Base-by-base conservation (phyloP, 805 yeast genomes). In the Candida xiaguanensis region DNA sequence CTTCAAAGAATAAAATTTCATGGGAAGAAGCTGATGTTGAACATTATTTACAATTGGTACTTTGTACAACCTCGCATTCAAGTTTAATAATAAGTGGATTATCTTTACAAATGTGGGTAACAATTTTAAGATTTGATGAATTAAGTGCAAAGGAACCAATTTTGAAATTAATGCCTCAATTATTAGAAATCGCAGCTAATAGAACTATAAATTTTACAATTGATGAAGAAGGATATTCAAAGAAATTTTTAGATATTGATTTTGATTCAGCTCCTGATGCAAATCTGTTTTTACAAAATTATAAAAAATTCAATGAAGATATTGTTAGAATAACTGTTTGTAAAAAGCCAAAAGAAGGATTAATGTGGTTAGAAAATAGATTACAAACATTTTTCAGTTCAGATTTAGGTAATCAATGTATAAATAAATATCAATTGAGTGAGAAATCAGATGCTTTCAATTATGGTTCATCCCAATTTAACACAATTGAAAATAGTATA, bases 41-140 rank as follows among this genome's bases (percentile, higher is more conserved):
- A 22, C 78, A 75, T 36, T 93, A 87, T 55, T 71, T 89, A 46
- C 74, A 75, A 40, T 72, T 93, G 16, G 88, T 93, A 5, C 66
- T 93, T 31, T 75, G 80, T 33, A 87, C 96, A 1, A 85, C 96
- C 0, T 75, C 72, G 51, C 93, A 88, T 54, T 85, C 87, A 18
- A 85, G 95, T 51, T 70, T 93, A 40, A 82, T 91, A n/a, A 82
- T 91, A 2, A 83, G 95, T 36, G 96, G 96, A 0, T 71, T 93
- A 13, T 85, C 96, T 0, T 63, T 93, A 38, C 96, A 89, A 56
- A 84, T 93, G 66, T 95, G 99, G 99, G 88, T 95, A 44, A 78
- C 91, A 2, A 78, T 91, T 48, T 65, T 95, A 37, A 74, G 99
- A 51, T 77, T 82, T 41, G 96, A 89, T 49, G 86, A 82, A 43